Percentiles rank a stretch among this genome's conserved stretches.
Evolutionary conservation across 768 basidiomycete genomes (phyloP).

Genomic region (Plicaturopsis crispa): DNA sequence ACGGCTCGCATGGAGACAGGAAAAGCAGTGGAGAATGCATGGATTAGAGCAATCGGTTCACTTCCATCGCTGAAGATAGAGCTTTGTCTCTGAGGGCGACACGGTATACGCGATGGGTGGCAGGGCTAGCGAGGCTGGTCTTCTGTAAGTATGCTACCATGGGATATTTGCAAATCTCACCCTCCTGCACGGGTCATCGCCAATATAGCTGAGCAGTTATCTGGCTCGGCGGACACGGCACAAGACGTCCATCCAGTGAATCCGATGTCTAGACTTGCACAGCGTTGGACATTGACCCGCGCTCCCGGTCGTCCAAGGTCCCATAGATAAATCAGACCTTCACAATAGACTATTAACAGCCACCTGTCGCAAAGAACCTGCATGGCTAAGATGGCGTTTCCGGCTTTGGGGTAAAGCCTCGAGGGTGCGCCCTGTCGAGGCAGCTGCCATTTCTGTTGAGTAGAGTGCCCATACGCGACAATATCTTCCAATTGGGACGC

Average conservation of each 20-base stretch:
- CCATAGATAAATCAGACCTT: conserved; percentile 35
- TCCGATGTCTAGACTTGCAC: conserved; percentile 5
- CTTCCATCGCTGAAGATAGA: not conserved
- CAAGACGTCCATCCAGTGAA: conserved; percentile 10
- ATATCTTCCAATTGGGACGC: conserved; percentile 5
- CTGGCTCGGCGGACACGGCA: conserved; percentile 10
- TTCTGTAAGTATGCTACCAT: not conserved
- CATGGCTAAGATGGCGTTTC: conserved; percentile 23
- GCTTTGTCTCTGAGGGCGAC: not conserved
- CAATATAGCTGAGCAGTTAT: conserved; percentile 9
- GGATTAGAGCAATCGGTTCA: not conserved
- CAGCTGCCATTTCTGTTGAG: conserved; percentile 10
- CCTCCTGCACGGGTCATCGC: conserved; percentile 7
- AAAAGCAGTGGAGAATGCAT: conserved; percentile 3
- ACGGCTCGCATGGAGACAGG: conserved; percentile 27
- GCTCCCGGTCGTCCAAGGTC: conserved; percentile 19
- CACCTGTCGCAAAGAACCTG: conserved; percentile 38
- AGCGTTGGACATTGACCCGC: conserved; percentile 2
- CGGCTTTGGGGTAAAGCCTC: not conserved
- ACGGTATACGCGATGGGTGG: not conserved
- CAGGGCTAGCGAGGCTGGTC: not conserved
- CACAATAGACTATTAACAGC: conserved; percentile 36
- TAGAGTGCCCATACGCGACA: conserved; percentile 1
- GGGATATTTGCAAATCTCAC: not conserved
- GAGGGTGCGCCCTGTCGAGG: conserved; percentile 7